Percentiles rank a stretch among this genome's conserved stretches.
Evolutionary conservation across 257 asterid species (phyloP).

Genomic region (Penstemon eatonii): DNA sequence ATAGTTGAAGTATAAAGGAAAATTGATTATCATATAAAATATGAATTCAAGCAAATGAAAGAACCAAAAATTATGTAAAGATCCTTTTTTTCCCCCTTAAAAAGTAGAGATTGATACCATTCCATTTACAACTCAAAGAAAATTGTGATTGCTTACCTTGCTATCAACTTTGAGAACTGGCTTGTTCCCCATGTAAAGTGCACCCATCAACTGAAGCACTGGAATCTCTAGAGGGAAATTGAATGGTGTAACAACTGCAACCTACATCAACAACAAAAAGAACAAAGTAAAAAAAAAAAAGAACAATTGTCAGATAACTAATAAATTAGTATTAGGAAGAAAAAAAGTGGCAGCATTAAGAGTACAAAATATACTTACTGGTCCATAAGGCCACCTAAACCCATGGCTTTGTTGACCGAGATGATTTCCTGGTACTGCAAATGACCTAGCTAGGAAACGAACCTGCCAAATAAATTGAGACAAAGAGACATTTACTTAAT

Average conservation of each 20-base stretch:
- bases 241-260: conserved; percentile 86
- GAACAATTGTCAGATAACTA: not conserved
- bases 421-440: conserved; percentile 96
- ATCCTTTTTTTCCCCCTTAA: not conserved
- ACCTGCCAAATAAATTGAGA: conserved; percentile 54
- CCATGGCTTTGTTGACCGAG: conserved; percentile 99
- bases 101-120: not conserved
- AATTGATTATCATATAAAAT: not conserved
- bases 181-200: conserved; percentile 97
- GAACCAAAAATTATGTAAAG: not conserved
- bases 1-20: no score
- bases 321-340: no score
- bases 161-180: conserved; percentile 95
- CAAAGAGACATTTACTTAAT: conserved; percentile 12
- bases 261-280: conserved; percentile 41
- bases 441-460: conserved; percentile 91
- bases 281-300: not conserved
- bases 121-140: not conserved
- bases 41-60: not conserved
- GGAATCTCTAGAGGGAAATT: conserved; percentile 98
- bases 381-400: conserved; percentile 98
- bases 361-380: conserved; percentile 52
- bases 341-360: not conserved
- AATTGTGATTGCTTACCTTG: conserved; percentile 53
- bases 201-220: conserved; percentile 96